Conservation (phyloP, 2,329 filamentous ascomycete genomes). For the Epichloe gansuensis region DNA sequence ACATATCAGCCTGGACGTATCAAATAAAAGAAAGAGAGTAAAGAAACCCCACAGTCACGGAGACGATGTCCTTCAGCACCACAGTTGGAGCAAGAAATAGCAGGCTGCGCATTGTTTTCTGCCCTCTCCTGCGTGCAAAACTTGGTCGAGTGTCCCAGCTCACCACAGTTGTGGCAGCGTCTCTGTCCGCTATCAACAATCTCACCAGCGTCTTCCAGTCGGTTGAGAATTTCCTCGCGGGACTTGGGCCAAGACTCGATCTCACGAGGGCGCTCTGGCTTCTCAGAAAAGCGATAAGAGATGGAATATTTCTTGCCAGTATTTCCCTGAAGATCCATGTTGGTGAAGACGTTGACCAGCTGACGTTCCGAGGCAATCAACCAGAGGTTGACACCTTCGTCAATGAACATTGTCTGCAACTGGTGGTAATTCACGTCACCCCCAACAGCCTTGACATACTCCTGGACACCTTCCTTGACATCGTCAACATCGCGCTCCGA, state of each 20-base stretch:
- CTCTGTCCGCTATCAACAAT: constrained; percentile 44
- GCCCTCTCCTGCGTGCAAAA: constrained; percentile 44
- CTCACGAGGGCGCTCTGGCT: constrained; percentile 46
- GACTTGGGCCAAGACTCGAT: constrained; percentile 45
- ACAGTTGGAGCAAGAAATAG: constrained; percentile 54
- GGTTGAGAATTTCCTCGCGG: constrained; percentile 45
- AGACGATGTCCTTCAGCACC: constrained; percentile 49
- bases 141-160: constrained; percentile 50
- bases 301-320: constrained; percentile 51
- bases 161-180: constrained; percentile 51
- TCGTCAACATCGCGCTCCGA: constrained; percentile 46
- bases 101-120: constrained; percentile 30
- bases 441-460: constrained; percentile 46
- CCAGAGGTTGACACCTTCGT: constrained; percentile 39
- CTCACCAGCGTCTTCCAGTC: constrained; percentile 54
- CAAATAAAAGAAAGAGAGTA: not conserved
- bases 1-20: constrained; percentile 3
- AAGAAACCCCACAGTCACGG: constrained; percentile 46
- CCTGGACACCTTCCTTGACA: constrained; percentile 43
- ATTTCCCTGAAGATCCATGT: constrained; percentile 61
- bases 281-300: constrained; percentile 46
- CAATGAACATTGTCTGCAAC: constrained; percentile 48
- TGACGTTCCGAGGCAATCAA: constrained; percentile 50
- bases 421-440: constrained; percentile 45
- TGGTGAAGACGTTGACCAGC: constrained; percentile 44